Evolutionary conservation across 1,284 basidiomycete genomes (phyloP).

Genomic region (Entoloma clypeatum): DNA sequence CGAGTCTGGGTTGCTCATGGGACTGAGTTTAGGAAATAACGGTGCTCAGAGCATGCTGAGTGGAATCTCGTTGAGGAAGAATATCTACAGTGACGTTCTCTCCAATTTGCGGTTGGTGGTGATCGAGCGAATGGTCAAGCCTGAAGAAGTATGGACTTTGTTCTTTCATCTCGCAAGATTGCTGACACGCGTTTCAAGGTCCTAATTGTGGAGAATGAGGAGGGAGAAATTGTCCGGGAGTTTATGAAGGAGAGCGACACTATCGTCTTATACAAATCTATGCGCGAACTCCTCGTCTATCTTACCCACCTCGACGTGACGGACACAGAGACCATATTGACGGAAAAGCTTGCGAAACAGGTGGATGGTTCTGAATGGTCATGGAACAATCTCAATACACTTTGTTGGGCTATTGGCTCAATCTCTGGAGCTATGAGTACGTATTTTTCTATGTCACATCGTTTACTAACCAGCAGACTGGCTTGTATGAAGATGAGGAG

Average conservation of each 20-base stretch:
- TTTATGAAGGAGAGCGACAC: slow-evolving; percentile 99
- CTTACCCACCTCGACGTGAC: slow-evolving; percentile 95
- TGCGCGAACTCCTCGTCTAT: slow-evolving; percentile 97
- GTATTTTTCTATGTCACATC: slow-evolving; percentile 27
- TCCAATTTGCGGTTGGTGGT: slow-evolving; percentile 95
- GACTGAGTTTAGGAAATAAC: slow-evolving; percentile 77
- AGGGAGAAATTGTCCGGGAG: slow-evolving; percentile 98
- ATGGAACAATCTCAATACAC: slow-evolving; percentile 98
- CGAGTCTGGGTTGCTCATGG: slow-evolving; percentile 92
- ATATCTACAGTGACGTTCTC: slow-evolving; percentile 92
- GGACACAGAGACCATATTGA: slow-evolving; percentile 96
- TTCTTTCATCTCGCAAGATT: slow-evolving; percentile 1
- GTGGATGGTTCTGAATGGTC: slow-evolving; percentile 99
- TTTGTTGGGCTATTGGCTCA: slow-evolving; percentile 99
- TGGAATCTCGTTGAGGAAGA: slow-evolving; percentile 83
- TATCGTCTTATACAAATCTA: slow-evolving; percentile 98
- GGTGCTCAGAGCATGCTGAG: slow-evolving; percentile 65
- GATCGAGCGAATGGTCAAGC: slow-evolving; percentile 99
- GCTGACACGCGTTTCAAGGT: slow-evolving; percentile 51
- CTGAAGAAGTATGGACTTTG: slow-evolving; percentile 81
- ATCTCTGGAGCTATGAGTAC: slow-evolving; percentile 99
- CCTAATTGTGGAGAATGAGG: slow-evolving; percentile 98
- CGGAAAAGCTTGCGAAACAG: slow-evolving; percentile 96
- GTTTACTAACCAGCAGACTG: slow-evolving; percentile 1
- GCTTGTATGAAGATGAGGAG: slow-evolving; percentile 74